These are phyloP conservation scores for Pinus tabuliformis DNA, from an alignment of 75 land plant genomes.

Conservation along the genomic window DNA sequence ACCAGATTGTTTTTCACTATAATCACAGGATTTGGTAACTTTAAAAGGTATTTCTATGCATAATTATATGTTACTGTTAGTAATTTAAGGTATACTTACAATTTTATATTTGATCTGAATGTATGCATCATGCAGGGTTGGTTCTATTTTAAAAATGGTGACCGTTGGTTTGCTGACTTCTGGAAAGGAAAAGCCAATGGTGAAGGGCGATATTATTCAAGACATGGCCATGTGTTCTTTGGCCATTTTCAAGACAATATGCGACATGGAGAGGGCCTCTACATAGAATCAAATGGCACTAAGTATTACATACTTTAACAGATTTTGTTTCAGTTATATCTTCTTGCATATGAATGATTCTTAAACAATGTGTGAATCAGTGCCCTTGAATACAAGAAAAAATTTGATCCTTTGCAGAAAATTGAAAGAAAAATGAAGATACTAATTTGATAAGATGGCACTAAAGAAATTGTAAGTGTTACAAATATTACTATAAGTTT, in stretches of 20 bases:
- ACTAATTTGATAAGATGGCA: too few species aligned
- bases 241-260: constrained; percentile 70
- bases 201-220: constrained; percentile 84
- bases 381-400: not conserved
- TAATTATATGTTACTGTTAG: not conserved
- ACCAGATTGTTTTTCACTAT: not conserved
- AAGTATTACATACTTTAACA: constrained; percentile 29
- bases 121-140: constrained; percentile 54
- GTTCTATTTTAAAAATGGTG: constrained; percentile 83
- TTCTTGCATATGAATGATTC: not conserved
- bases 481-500: not conserved
- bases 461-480: not conserved
- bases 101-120: not conserved
- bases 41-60: not conserved
- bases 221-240: constrained; percentile 64
- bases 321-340: not conserved
- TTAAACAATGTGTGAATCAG: not conserved
- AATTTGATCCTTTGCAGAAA: not conserved
- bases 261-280: constrained; percentile 67
- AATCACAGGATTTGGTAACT: too few species aligned
- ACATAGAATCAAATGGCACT: constrained; percentile 55
- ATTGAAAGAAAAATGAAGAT: too few species aligned
- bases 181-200: constrained; percentile 91
- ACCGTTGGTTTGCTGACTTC: constrained; percentile 79
- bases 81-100: not conserved